Conservation (phyloP, 2,329 filamentous ascomycete genomes). For the Byssoonygena ceratinophila region DNA sequence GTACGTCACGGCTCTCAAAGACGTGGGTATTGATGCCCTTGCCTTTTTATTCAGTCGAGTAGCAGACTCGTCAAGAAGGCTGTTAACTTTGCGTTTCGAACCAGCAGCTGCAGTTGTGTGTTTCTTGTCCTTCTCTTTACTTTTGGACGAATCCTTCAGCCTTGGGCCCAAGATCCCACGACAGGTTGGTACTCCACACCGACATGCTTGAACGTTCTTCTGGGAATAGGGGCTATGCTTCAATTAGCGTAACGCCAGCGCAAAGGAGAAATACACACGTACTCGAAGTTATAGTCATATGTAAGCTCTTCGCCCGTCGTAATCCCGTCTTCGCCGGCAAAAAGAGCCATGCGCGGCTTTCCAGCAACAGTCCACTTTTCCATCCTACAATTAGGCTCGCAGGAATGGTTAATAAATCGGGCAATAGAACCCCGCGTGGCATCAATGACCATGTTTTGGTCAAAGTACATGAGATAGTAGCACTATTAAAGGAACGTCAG, state of each 20-base stretch:
- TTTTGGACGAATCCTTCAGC: conserved; percentile 39
- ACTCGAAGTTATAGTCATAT: conserved; percentile 77
- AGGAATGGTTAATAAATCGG: conserved; percentile 96
- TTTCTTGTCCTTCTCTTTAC: conserved; percentile 23
- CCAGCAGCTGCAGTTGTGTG: conserved; percentile 18
- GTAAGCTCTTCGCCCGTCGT: conserved; percentile 93
- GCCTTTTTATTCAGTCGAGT: conserved; percentile 27
- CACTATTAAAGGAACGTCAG: conserved; percentile 47
- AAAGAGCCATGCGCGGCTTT: conserved; percentile 90
- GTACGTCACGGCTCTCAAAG: conserved; percentile 28
- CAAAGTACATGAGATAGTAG: conserved; percentile 97
- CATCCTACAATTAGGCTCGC: conserved; percentile 93
- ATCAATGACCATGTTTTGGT: conserved; percentile 97
- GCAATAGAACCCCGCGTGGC: conserved; percentile 92
- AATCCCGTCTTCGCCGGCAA: conserved; percentile 80
- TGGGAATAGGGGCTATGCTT: conserved; percentile 43
- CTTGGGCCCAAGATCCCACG: conserved; percentile 52
- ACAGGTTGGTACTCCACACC: conserved; percentile 51
- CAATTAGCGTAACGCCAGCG: conserved; percentile 18
- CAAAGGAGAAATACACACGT: conserved; percentile 21
- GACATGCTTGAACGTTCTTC: conserved; percentile 54
- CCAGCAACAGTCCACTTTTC: conserved; percentile 94
- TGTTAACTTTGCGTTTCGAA: conserved; percentile 29
- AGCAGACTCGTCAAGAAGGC: conserved; percentile 21
- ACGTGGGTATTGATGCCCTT: conserved; percentile 14